Evolutionary conservation across 257 asterid genomes (phyloP), one percentile per base, ranked within the genome.

Genomic region (Capsicum pubescens): DNA sequence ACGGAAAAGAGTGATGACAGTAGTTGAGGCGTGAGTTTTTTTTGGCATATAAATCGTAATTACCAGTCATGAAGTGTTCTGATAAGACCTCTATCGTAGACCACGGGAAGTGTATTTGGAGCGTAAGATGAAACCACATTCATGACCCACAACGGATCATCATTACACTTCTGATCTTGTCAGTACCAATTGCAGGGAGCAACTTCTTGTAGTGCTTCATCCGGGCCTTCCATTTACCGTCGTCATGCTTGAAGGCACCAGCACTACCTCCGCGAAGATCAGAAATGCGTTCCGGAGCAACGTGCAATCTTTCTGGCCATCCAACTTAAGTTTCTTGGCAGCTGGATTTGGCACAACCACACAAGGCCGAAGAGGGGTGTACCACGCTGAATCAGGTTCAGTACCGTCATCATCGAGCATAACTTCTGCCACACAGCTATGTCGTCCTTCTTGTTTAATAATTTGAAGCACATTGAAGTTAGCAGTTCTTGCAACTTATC

Each of bases 61-160:
- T 86, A 86, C 89, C 89, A 86, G 85, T 86, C 89, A 56, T 86
- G 89, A 55, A 84, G 61, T 59, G 87, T 81, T 80, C 89, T 87
- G 9, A 86, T 86, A 26, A 86, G 89, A 70, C 89, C 89, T 82
- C 89, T 84, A 42, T 86, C 89, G 21, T 84, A 86, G 42, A 86
- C 85, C 66, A 84, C 89, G 12, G 87, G 76, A 80, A 86, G 89
- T 61, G 89, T 83, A 74, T 86, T 86, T 5, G 68, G 52, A 3
- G 81, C 83, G 5, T 83, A 86, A 17, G 87, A 80, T 12, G 89
- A 86, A 72, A 86, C 89, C 63, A 86, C 89, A 19, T 86, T 86
- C 89, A 84, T 84, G 59, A 84, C 89, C 89, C 89, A 86, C 48
- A 86, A 52, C 3, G 89, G 89, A 84, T 81, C 64, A 50, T 84